Evolutionary conservation across 192 early-diverging fungal genomes (phyloP).

Genomic region (Thoreauomyces humboldtii): DNA sequence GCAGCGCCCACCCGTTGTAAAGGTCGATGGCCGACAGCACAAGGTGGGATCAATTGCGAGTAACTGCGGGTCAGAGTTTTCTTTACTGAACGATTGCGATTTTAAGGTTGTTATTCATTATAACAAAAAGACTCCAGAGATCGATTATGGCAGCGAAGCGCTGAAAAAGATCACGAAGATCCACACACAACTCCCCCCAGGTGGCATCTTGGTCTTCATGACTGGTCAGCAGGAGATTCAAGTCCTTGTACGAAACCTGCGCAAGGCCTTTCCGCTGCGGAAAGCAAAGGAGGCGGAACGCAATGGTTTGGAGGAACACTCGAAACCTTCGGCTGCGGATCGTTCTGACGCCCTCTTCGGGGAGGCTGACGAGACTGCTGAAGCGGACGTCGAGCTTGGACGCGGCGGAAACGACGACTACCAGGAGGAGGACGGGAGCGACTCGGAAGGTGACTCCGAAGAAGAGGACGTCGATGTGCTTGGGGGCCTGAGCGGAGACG

Average conservation of each 20-base stretch:
- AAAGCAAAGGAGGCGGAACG: constrained; percentile 28
- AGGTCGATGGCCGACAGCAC: constrained; percentile 88
- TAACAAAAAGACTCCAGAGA: constrained; percentile 84
- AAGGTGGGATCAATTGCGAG: too few relatives aligned
- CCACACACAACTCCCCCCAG: constrained; percentile 83
- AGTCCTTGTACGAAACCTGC: constrained; percentile 71
- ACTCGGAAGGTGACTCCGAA: constrained; percentile 65
- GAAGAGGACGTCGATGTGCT: constrained; percentile 62
- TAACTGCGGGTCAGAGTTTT: too few relatives aligned
- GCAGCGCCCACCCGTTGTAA: constrained; percentile 75
- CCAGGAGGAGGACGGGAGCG: constrained; percentile 45
- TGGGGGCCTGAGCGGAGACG: constrained; percentile 49
- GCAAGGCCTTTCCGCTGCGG: constrained; percentile 63
- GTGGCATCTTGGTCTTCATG: constrained; percentile 92
- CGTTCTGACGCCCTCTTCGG: constrained; percentile 31
- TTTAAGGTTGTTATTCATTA: constrained; percentile 82
- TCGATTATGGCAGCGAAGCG: constrained; percentile 82
- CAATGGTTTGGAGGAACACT: constrained; percentile 20
- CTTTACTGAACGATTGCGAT: constrained; percentile 40
- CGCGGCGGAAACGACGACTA: constrained; percentile 57
- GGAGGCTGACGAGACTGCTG: constrained; percentile 30
- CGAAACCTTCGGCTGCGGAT: neutral
- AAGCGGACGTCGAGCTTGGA: constrained; percentile 46
- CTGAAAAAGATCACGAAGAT: constrained; percentile 92
- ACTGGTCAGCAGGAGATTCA: constrained; percentile 94